These are phyloP conservation scores for Penicillium hesseltinei DNA, from an alignment of 2,329 filamentous ascomycete species.

Conservation along the genomic window DNA sequence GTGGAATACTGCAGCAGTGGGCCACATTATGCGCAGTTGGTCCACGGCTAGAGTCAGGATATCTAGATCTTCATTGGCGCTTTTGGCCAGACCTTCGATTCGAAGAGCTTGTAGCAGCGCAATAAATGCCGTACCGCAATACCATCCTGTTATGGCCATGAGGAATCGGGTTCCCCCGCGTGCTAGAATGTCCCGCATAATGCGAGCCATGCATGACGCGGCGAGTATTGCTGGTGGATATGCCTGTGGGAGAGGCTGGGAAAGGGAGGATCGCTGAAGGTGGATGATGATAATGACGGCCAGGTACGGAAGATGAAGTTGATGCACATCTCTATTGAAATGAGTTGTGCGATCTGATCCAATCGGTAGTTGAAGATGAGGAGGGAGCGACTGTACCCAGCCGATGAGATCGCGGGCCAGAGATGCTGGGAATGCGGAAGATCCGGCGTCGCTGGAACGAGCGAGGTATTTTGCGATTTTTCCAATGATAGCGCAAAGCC, in stretches of 20 bases:
- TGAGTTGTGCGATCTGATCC: background rate
- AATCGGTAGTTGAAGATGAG: constrained; percentile 34
- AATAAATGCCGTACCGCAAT: constrained; percentile 44
- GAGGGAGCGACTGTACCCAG: constrained; percentile 39
- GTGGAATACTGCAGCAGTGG: constrained; percentile 37
- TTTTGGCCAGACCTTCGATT: constrained; percentile 30
- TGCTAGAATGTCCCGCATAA: constrained; percentile 41
- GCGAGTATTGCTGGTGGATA: constrained; percentile 40
- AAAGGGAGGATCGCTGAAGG: constrained; percentile 39
- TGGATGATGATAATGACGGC: constrained; percentile 21
- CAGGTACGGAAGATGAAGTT: background rate
- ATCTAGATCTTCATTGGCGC: constrained; percentile 36
- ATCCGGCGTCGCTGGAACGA: constrained; percentile 17
- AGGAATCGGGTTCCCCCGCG: constrained; percentile 43
- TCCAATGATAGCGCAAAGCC: constrained; percentile 43
- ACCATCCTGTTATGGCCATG: constrained; percentile 47
- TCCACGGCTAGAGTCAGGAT: constrained; percentile 33
- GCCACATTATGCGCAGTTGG: constrained; percentile 39
- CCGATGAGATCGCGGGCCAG: constrained; percentile 36
- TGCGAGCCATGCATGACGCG: constrained; percentile 41
- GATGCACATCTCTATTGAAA: background rate
- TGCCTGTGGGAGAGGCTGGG: constrained; percentile 39
- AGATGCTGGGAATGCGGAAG: constrained; percentile 22
- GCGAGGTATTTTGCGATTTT: constrained; percentile 41
- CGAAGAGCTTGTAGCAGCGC: constrained; percentile 42